Evolutionary conservation across 192 early-diverging fungal species (phyloP).

Genomic region (Globomyces pollinis-pini): DNA sequence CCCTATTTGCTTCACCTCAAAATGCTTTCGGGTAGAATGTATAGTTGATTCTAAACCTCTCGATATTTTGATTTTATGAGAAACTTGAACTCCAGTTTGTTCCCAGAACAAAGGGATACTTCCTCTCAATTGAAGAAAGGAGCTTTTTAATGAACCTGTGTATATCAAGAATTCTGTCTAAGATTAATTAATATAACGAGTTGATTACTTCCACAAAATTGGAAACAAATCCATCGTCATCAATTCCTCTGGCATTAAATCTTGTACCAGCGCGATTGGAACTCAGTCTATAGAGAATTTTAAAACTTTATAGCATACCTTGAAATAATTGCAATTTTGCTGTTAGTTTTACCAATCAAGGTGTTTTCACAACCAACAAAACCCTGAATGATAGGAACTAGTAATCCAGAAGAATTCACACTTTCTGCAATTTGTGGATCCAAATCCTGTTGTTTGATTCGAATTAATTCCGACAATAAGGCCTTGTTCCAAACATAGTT

Average conservation of each 20-base stretch:
- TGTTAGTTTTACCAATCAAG: neutral
- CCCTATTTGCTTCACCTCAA: slow-evolving; percentile 30
- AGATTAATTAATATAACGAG: neutral
- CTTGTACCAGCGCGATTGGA: slow-evolving; percentile 82
- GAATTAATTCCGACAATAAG: slow-evolving; percentile 70
- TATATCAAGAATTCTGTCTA: slow-evolving; percentile 79
- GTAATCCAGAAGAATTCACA: slow-evolving; percentile 67
- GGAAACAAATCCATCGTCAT: slow-evolving; percentile 94
- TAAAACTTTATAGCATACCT: no score
- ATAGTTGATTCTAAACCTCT: slow-evolving; percentile 72
- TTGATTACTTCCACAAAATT: slow-evolving; percentile 83
- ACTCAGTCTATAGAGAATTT: slow-evolving; percentile 66
- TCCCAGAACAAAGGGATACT: slow-evolving; percentile 80
- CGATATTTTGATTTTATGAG: slow-evolving; percentile 78
- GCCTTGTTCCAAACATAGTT: slow-evolving; percentile 90
- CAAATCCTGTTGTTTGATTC: slow-evolving; percentile 70
- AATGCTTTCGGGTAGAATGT: slow-evolving; percentile 66
- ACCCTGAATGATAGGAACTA: slow-evolving; percentile 71
- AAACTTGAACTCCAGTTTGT: slow-evolving; percentile 78
- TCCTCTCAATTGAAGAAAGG: slow-evolving; percentile 19
- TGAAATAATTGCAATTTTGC: slow-evolving; percentile 14
- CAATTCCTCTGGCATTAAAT: slow-evolving; percentile 89
- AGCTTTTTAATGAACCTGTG: slow-evolving; percentile 28
- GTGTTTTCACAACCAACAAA: slow-evolving; percentile 45
- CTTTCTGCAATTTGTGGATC: slow-evolving; percentile 48